phyloP scores from a whole-genome alignment of 2,329 filamentous ascomycete genomes.

The Trichoderma afroharzianum region DNA sequence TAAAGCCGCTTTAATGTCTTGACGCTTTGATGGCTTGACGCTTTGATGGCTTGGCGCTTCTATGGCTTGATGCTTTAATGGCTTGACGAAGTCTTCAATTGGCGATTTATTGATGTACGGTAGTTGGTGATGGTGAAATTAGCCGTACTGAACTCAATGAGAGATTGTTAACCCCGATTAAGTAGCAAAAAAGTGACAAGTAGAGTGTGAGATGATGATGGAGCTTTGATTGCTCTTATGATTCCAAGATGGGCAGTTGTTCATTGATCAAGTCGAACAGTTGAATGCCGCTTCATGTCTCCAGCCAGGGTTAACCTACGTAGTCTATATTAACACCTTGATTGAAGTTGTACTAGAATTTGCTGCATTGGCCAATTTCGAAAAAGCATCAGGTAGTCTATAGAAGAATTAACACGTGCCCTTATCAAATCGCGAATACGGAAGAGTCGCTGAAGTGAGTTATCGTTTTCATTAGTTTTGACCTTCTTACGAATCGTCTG shows the following conservation, averaged over 20 bases:
- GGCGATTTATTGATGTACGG: background rate
- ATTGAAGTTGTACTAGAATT: background rate
- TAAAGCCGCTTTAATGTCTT: background rate
- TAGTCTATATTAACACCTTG: background rate
- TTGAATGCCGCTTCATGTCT: background rate
- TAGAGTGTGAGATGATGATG: background rate
- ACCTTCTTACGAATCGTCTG: background rate
- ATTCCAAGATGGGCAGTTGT: background rate
- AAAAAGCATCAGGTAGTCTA: background rate
- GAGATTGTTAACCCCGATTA: background rate
- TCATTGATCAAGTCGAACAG: background rate
- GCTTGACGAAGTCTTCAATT: background rate
- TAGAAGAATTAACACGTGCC: background rate
- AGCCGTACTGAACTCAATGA: background rate
- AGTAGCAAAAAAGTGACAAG: background rate
- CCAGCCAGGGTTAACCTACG: background rate
- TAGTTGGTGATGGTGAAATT: background rate
- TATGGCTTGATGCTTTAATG: background rate
- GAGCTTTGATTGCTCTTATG: background rate
- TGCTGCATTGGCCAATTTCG: background rate
- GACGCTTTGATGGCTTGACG: background rate
- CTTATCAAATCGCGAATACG: background rate
- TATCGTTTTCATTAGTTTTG: background rate
- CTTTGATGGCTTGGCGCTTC: background rate
- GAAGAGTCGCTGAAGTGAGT: background rate